Evolutionary conservation across 2,329 filamentous ascomycete genomes (phyloP), one percentile per base, ranked within the genome.

Genomic region (Dactylonectria macrodidyma): DNA sequence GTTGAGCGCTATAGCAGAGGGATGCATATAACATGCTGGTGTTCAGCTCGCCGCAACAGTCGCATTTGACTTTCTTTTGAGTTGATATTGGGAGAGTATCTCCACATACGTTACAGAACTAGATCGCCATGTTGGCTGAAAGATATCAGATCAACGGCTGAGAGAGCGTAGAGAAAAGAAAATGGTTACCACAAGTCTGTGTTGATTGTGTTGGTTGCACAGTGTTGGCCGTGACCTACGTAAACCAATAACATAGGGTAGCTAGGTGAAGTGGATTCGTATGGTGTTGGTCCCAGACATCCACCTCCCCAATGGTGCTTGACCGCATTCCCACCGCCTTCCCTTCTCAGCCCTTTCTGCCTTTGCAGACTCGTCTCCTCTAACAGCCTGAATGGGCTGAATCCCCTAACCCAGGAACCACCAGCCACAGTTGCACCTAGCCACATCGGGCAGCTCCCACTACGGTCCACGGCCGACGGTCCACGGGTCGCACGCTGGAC

Each of bases 371-470:
- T 19, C 19, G 19, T 19, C 19, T 19, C 19, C 1, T 19, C 26
- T 30, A 30, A 30, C 26, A 30, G 36, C 41, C 41, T 44, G 14
- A 8, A 44, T 44, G 41, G 41, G 41, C 41, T 44, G 41, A 51
- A 51, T 51, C 50, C 50, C 50, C 50, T 52, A 52, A 52, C 50
- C 50, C 50, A 52, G 50, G 50, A 52, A 52, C 50, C 50, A 52
- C 48, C 30, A 34, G 50, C 16, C 16, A 9, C 50, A 11, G 22
- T n/a, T 26, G 16, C 50, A 9, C 46, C 26, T 33, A 34, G 8
- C 50, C 50, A 6, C 50, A 52, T 33, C 10, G 8, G 50, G 50
- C 50, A 30, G 26, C 10, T 33, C 50, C 26, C 16, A 22, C 44
- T 19, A 19, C 19, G 19, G 19, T 19, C 19, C 19, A 19, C 19